Percentiles rank a stretch among this genome's conserved stretches.
Conservation (phyloP, 345 rosid species). For the Hypericum androsaemum region DNA sequence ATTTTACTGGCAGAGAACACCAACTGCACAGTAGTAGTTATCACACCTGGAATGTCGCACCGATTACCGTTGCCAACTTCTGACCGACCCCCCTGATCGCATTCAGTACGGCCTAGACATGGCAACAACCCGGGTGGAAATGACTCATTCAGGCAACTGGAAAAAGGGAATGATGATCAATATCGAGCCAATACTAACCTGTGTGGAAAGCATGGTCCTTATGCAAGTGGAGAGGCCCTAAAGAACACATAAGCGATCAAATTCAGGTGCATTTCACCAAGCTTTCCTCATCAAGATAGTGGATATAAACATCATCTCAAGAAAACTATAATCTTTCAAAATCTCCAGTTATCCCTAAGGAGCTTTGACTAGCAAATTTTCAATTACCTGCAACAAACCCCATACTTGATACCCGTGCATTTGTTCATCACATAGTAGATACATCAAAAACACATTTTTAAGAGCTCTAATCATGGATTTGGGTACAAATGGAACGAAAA, state of each 20-base stretch:
- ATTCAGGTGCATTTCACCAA: too few species aligned
- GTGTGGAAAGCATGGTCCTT: slow-evolving; percentile 96
- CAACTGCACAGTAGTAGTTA: neutral
- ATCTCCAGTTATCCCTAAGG: too few species aligned
- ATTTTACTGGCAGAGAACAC: slow-evolving; percentile 1
- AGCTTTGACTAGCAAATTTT: too few species aligned
- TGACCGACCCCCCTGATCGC: slow-evolving; percentile 97
- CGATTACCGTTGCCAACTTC: slow-evolving; percentile 86
- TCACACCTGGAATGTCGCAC: slow-evolving; percentile 87
- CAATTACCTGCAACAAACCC: slow-evolving; percentile 94
- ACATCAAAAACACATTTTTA: neutral
- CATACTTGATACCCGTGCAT: slow-evolving; percentile 81
- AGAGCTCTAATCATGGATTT: neutral
- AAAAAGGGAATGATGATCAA: neutral
- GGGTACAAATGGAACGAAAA: neutral
- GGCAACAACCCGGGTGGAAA: slow-evolving; percentile 9
- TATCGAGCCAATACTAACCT: slow-evolving; percentile 32
- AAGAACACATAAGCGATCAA: neutral
- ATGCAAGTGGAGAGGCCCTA: slow-evolving; percentile 88
- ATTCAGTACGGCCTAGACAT: slow-evolving; percentile 66
- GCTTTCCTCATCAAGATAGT: too few species aligned
- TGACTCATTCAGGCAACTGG: too few species aligned
- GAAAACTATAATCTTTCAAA: too few species aligned
- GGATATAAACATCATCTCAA: too few species aligned
- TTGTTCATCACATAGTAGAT: neutral